Conservation (phyloP, 1,284 basidiomycete species). For the Volvariella volvacea region DNA sequence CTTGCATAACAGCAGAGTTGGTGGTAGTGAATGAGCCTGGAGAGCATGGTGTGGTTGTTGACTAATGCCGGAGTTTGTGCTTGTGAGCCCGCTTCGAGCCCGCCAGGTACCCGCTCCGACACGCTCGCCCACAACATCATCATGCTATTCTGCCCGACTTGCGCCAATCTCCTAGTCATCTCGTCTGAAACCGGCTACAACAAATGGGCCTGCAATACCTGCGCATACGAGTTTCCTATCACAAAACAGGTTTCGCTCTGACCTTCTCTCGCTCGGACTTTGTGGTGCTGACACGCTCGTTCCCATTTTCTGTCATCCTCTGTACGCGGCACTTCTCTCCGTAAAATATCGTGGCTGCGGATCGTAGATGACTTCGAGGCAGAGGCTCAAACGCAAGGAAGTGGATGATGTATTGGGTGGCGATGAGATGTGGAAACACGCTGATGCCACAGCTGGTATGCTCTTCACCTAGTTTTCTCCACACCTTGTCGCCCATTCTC, state of each 20-base stretch:
- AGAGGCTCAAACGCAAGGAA: slow-evolving; percentile 76
- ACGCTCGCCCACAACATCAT: neutral
- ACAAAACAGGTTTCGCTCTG: slow-evolving; percentile 52
- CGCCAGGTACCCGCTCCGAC: no score
- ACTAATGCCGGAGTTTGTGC: no score
- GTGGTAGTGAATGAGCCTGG: no score
- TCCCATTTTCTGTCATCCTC: neutral
- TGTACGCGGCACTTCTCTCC: slow-evolving; percentile 1
- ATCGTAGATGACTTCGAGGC: slow-evolving; percentile 79
- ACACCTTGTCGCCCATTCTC: neutral
- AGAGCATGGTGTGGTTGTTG: no score
- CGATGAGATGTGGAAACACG: slow-evolving; percentile 92
- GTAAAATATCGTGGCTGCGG: neutral
- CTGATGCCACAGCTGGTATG: slow-evolving; percentile 81
- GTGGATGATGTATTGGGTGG: slow-evolving; percentile 94
- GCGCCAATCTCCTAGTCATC: slow-evolving; percentile 87
- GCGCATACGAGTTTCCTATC: slow-evolving; percentile 94
- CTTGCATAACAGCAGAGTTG: no score
- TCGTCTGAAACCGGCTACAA: slow-evolving; percentile 69
- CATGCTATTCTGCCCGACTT: slow-evolving; percentile 97
- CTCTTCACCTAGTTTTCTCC: neutral
- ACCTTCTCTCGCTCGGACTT: slow-evolving; percentile 1
- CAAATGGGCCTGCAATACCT: slow-evolving; percentile 93
- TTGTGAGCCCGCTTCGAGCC: no score
- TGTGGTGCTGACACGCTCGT: neutral